Evolutionary conservation across 306 rosid genomes (phyloP).

Genomic region (Prinsepia uniflora): DNA sequence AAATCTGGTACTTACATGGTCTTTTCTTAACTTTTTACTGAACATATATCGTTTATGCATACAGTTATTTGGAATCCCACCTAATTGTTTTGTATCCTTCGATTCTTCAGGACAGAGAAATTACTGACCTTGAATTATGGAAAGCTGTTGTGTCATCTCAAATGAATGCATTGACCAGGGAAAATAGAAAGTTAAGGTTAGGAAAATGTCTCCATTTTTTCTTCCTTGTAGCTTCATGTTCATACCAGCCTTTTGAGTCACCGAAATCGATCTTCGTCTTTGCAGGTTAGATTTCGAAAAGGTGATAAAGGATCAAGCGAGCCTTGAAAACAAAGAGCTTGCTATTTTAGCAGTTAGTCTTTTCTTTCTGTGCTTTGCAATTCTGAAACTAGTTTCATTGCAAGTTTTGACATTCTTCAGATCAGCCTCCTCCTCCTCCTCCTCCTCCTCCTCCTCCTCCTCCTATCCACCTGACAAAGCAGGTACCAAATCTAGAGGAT

Average conservation of each 20-base stretch:
- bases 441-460: conserved; percentile 15
- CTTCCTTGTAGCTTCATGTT: neutral
- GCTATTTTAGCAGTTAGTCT: conserved; percentile 63
- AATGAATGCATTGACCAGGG: conserved; percentile 50
- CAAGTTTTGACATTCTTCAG: conserved; percentile 35
- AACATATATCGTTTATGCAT: neutral
- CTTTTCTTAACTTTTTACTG: neutral
- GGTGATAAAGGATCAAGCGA: conserved; percentile 51
- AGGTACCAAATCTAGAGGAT: conserved; percentile 48
- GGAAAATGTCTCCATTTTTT: neutral
- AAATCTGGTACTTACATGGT: conserved; percentile 33
- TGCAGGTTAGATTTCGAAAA: conserved; percentile 59
- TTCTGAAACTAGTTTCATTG: conserved; percentile 49
- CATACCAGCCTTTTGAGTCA: neutral
- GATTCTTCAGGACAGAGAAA: conserved; percentile 50
- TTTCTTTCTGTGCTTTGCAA: conserved; percentile 53
- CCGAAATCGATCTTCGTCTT: neutral
- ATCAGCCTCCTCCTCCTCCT: neutral
- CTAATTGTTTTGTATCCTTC: conserved; percentile 18
- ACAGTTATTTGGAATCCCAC: neutral
- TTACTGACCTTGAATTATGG: conserved; percentile 60
- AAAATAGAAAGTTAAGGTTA: conserved; percentile 64
- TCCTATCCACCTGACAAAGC: conserved; percentile 32
- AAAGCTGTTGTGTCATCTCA: conserved; percentile 55
- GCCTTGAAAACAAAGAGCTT: conserved; percentile 60